phyloP scores from a whole-genome alignment of 805 yeast genomes.

The Metschnikowia vanudenii region DNA sequence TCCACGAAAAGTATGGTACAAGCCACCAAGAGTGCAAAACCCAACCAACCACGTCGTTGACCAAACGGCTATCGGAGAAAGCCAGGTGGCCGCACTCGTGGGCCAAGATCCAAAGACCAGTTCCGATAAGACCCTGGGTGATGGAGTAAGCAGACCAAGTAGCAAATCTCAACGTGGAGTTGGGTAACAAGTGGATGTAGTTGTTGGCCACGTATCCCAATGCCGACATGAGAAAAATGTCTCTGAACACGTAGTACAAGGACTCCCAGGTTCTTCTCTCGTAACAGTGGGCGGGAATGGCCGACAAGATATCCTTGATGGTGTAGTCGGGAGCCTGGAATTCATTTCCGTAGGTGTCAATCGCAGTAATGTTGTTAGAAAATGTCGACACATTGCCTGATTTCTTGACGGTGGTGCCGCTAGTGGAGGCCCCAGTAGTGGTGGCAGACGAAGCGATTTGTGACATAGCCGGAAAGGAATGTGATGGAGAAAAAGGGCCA shows the following conservation, averaged over 20 bases:
- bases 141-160: conserved; percentile 60
- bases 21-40: conserved; percentile 70
- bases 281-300: conserved; percentile 74
- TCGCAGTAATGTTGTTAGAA: conserved; percentile 39
- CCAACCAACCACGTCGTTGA: conserved; percentile 84
- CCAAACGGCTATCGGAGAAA: conserved; percentile 66
- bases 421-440: conserved; percentile 9
- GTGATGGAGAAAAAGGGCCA: neutral
- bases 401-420: conserved; percentile 23
- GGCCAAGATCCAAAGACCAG: conserved; percentile 83
- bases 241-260: conserved; percentile 66
- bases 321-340: conserved; percentile 74
- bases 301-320: conserved; percentile 69
- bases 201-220: conserved; percentile 54
- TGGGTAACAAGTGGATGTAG: conserved; percentile 45
- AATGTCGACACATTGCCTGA: conserved; percentile 45
- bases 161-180: conserved; percentile 42
- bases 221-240: conserved; percentile 47
- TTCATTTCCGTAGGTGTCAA: conserved; percentile 61
- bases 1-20: conserved; percentile 90
- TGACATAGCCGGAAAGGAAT: conserved; percentile 12
- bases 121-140: conserved; percentile 62
- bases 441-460: conserved; percentile 15
- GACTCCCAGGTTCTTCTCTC: conserved; percentile 57
- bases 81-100: conserved; percentile 94